Conservation (phyloP, 768 basidiomycete species). For the Tubosaeta sp. region DNA sequence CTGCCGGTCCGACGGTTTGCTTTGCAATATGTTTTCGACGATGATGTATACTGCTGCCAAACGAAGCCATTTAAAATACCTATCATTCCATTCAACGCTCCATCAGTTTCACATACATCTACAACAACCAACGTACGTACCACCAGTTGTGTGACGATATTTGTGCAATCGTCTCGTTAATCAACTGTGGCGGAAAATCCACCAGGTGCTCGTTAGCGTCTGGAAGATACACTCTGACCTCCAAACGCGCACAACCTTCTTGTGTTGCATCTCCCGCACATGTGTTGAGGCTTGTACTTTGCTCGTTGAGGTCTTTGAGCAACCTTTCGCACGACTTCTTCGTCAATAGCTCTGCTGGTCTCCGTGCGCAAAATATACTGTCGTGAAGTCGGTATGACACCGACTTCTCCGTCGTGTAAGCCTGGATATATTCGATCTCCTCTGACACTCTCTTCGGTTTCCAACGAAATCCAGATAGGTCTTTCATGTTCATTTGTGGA, state of each 20-base stretch:
- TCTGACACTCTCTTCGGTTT: neutral
- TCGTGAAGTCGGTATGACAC: slow-evolving; percentile 4
- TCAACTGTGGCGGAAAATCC: neutral
- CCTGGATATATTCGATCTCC: slow-evolving; percentile 1
- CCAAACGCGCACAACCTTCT: neutral
- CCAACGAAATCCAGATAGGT: neutral
- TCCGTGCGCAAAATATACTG: neutral
- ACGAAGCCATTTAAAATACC: too few species aligned
- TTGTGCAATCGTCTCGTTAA: neutral
- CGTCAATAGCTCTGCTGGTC: neutral
- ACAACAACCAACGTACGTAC: neutral
- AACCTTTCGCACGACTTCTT: neutral
- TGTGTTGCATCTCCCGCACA: neutral
- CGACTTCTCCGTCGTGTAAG: slow-evolving; percentile 9
- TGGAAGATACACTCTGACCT: neutral
- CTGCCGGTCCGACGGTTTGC: too few species aligned
- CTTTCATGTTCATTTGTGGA: neutral
- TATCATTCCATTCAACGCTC: too few species aligned
- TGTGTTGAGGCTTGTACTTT: neutral
- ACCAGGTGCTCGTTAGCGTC: neutral
- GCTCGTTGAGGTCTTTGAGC: neutral
- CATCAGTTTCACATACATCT: too few species aligned
- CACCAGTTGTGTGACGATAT: neutral
- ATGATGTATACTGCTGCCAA: too few species aligned
- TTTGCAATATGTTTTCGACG: too few species aligned